Base-by-base conservation (phyloP, 768 basidiomycete species). In the Galerina marginata region DNA sequence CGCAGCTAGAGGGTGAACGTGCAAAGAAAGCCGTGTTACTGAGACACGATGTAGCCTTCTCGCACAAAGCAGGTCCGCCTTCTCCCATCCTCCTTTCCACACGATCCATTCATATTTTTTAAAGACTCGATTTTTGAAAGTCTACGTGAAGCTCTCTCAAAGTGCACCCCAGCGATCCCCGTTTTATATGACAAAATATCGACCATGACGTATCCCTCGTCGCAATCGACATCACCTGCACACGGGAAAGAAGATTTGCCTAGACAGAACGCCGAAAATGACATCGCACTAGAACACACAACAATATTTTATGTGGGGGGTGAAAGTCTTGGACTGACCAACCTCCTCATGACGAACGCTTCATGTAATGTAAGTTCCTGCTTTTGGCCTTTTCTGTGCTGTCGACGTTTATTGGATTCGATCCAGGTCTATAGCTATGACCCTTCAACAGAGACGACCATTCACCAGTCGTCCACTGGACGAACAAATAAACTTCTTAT, bases 341-440 rank as follows among this genome's bases (percentile, higher is more conserved):
- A 98, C 67, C 72, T 98, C 6, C 80, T 97, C 43, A 89, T 98
- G 78, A 95, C 89, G 0, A 86, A 97, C 70, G 82, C 90, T 3
- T 75, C 78, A 0, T 86, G 80, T 56, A 76, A 83, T 53, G 94
- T 93, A 58, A 49, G 82, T 70, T 11, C 4, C 16, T 54, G 6
- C 29, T 14, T 29, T 36, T 4, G 15, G n/a, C 16, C 43, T 20
- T 45, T 29, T 43, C 20, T 9, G n/a, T 25, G 33, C 33, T 15
- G 9, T 29, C 47, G 14, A 43, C 39, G 33, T 38, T 9, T 6
- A 9, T 38, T 37, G 39, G 12, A 2, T 25, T 48, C 39, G 38
- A 3, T 47, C 7, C 7, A 96, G 92, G 81, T 97, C 9, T 88
- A 87, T 70, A 85, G 86, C 0, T 96, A 93, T 76, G 81, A 93